A percentile compares a stretch with the other conserved stretches of the same genome.
phyloP scores from a whole-genome alignment of 148 eudicot species.

The Polygonum maritimum region DNA sequence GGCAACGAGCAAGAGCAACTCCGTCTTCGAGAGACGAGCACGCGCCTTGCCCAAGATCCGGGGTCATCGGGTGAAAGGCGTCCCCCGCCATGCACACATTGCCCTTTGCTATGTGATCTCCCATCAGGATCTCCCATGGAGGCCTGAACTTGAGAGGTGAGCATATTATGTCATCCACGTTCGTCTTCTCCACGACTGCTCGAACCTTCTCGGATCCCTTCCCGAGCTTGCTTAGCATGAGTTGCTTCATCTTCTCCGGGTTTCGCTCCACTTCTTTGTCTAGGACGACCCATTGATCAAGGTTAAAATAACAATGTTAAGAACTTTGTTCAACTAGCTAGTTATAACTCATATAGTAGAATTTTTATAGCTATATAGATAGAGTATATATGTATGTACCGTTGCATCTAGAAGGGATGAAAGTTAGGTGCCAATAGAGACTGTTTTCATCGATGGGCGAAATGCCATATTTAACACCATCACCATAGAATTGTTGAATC shows the following conservation, averaged over 20 bases:
- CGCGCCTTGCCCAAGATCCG: constrained; percentile 48
- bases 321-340: too few relatives aligned
- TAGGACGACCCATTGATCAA: neutral
- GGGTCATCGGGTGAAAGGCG: constrained; percentile 57
- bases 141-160: constrained; percentile 27
- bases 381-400: neutral
- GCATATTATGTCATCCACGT: constrained; percentile 14
- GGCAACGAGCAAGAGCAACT: constrained; percentile 30
- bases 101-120: constrained; percentile 25
- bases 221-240: constrained; percentile 32
- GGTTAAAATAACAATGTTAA: too few relatives aligned
- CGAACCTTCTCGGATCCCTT: constrained; percentile 23
- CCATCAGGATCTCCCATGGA: constrained; percentile 40
- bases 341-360: too few relatives aligned
- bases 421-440: constrained; percentile 28
- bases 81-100: constrained; percentile 42
- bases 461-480: constrained; percentile 26
- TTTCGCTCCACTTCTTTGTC: constrained; percentile 21
- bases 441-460: constrained; percentile 19
- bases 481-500: constrained; percentile 17
- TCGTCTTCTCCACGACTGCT: constrained; percentile 20
- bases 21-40: constrained; percentile 44
- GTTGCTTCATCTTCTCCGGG: constrained; percentile 34
- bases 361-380: too few relatives aligned
- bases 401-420: constrained; percentile 6